Conservation (phyloP, 2,329 filamentous ascomycete species). For the Pseudogymnoascus sp. region DNA sequence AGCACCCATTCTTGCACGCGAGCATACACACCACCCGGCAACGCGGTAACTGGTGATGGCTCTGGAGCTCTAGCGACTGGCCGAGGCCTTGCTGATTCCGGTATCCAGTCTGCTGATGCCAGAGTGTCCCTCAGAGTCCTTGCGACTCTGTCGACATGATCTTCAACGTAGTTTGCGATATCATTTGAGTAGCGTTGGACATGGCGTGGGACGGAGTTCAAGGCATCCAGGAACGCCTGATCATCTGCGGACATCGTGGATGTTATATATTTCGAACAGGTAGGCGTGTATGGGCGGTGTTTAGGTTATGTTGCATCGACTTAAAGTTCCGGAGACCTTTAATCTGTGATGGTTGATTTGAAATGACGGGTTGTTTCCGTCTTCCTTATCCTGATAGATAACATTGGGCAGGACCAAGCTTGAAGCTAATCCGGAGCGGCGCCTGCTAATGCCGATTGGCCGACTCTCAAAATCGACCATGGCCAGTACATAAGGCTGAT, state of each 20-base stretch:
- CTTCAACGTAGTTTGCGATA: slow-evolving; percentile 72
- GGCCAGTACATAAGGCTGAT: not conserved
- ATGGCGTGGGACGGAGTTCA: slow-evolving; percentile 57
- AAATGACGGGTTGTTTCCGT: slow-evolving; percentile 1
- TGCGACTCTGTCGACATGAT: slow-evolving; percentile 70
- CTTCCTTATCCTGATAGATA: slow-evolving; percentile 3
- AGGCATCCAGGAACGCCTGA: slow-evolving; percentile 68
- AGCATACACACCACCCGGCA: slow-evolving; percentile 36
- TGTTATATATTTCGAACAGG: not conserved
- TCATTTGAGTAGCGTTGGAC: slow-evolving; percentile 62
- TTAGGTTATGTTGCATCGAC: not conserved
- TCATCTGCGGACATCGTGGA: slow-evolving; percentile 68
- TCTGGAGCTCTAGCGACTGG: slow-evolving; percentile 27
- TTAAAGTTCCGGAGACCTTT: not conserved
- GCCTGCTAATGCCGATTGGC: not conserved
- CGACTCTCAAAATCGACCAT: not conserved
- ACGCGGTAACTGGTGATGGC: slow-evolving; percentile 24
- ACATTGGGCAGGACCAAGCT: not conserved
- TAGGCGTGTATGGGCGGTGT: not conserved
- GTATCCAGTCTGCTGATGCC: slow-evolving; percentile 63
- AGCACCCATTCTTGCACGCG: slow-evolving; percentile 62
- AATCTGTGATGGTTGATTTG: not conserved
- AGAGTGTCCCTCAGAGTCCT: slow-evolving; percentile 61
- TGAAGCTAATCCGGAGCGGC: not conserved
- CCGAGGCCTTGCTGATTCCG: slow-evolving; percentile 54